Base-by-base conservation (phyloP, 2,329 filamentous ascomycete genomes). In the Bipolaris zeicola region DNA sequence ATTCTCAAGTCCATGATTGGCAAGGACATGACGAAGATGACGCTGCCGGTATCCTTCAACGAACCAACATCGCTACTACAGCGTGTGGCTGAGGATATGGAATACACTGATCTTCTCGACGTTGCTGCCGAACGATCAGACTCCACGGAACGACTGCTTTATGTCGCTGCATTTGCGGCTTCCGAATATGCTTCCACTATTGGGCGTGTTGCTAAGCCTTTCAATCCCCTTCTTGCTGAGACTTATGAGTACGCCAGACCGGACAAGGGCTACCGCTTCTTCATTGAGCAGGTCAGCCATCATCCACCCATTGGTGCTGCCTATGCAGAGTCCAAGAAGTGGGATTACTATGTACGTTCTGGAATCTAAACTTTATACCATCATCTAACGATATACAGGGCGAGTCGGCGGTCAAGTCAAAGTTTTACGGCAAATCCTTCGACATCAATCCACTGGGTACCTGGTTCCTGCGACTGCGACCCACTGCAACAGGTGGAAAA, bases 1-100 rank as follows among this genome's bases (percentile, higher is more conserved):
- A 97, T 99, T 66, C 81, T 99, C 62, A 99, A 98, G 80, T 98
- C 94, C 20, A 98, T 99, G 95, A 96, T 99, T 77, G 95, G 95
- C 62, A 98, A 99, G 76, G 95, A 99, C 73, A 98, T 99, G 95
- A 98, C 95, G 36, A 98, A 96, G 81, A 99, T 99, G 94, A 98
- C 95, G 0, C 81, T 99, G 18, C 95, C 95, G 0, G 95, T 99
- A 2, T 96, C 95, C 0, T 98, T 99, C 81, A 99, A 99, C 78
- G 95, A 99, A 77, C 95, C 95, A 0, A 99, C 95, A 0, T 98
- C 95, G 5, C 81, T 99, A 11, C 84, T 99, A 7, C 95, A 98
- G 76, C 91, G 95, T 73, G 94, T 96, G 41, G 92, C 91, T 5
- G 95, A 99, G 78, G 95, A 99, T 71, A 94, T 99, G 91, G 95